A percentile compares a stretch with the other conserved stretches of the same genome.
These are phyloP conservation scores for Huiozyma sinensis DNA, from an alignment of 805 yeast genomes.

Conservation along the genomic window DNA sequence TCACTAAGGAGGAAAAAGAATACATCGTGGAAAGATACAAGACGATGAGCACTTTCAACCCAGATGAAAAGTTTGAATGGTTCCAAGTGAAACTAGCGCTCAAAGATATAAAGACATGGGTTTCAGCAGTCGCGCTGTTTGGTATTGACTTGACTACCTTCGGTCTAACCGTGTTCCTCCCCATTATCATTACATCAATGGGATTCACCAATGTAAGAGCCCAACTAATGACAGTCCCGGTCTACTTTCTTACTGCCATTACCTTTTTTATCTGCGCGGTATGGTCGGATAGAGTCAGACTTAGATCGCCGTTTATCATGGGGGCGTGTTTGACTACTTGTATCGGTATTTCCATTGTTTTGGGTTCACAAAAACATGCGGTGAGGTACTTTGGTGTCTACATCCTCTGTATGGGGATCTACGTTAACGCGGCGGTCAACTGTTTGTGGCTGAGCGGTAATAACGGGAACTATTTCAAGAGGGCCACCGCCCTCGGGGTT, in stretches of 20 bases:
- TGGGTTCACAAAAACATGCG: constrained; percentile 26
- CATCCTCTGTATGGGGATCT: constrained; percentile 31
- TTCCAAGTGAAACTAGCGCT: constrained; percentile 25
- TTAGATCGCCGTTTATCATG: constrained; percentile 34
- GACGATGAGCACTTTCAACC: constrained; percentile 27
- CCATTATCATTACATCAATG: constrained; percentile 27
- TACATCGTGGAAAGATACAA: constrained; percentile 29
- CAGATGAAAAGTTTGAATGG: constrained; percentile 31
- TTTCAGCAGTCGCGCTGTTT: constrained; percentile 28
- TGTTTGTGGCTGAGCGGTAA: constrained; percentile 33
- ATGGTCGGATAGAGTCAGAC: constrained; percentile 44
- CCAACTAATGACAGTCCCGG: constrained; percentile 73
- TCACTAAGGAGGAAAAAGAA: constrained; percentile 31
- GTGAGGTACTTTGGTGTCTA: constrained; percentile 32
- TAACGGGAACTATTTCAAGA: constrained; percentile 31
- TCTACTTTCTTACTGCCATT: constrained; percentile 73
- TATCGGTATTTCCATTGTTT: constrained; percentile 27
- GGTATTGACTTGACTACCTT: constrained; percentile 32
- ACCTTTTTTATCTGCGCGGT: constrained; percentile 51
- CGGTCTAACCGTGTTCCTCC: constrained; percentile 35
- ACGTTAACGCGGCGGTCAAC: constrained; percentile 31
- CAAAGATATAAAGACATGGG: constrained; percentile 25
- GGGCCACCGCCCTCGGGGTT: constrained; percentile 32
- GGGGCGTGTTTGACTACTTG: constrained; percentile 27
- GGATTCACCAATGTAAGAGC: constrained; percentile 57